A percentile compares a stretch with the other conserved stretches of the same genome.
Evolutionary conservation across 1,284 basidiomycete species (phyloP).

Genomic region (Moesziomyces parantarcticus): DNA sequence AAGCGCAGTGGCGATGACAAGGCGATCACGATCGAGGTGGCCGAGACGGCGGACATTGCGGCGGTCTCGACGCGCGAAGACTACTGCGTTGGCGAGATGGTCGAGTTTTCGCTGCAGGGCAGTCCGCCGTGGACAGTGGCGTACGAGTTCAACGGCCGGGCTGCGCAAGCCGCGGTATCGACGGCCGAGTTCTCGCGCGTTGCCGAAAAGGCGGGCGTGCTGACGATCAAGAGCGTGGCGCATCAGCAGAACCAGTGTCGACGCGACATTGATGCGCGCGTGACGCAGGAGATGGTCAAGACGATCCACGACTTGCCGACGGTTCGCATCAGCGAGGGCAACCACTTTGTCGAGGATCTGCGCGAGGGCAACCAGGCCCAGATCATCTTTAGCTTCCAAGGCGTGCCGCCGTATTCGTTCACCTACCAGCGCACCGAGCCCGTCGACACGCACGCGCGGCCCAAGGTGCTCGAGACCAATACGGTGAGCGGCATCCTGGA

Average conservation of each 20-base stretch:
- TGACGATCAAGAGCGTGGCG: slow-evolving; percentile 84
- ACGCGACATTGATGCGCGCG: slow-evolving; percentile 69
- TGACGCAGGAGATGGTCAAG: slow-evolving; percentile 72
- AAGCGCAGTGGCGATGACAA: slow-evolving; percentile 18
- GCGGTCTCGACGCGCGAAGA: slow-evolving; percentile 82
- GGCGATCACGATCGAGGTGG: slow-evolving; percentile 74
- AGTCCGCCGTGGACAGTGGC: slow-evolving; percentile 94
- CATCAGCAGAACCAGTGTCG: slow-evolving; percentile 73
- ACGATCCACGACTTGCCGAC: slow-evolving; percentile 84
- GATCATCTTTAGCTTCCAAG: slow-evolving; percentile 86
- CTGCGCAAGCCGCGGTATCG: slow-evolving; percentile 79
- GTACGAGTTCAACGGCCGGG: slow-evolving; percentile 84
- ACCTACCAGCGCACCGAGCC: slow-evolving; percentile 69
- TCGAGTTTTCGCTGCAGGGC: slow-evolving; percentile 92
- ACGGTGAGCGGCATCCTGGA: slow-evolving; percentile 77
- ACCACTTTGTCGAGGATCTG: slow-evolving; percentile 82
- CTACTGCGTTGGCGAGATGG: slow-evolving; percentile 88
- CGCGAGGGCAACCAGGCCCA: slow-evolving; percentile 85
- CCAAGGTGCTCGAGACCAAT: slow-evolving; percentile 63
- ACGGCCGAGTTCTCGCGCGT: slow-evolving; percentile 83
- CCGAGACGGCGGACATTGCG: slow-evolving; percentile 91
- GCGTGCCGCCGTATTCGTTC: slow-evolving; percentile 94
- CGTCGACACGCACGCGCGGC: slow-evolving; percentile 58
- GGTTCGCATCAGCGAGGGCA: slow-evolving; percentile 86
- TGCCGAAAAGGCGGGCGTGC: slow-evolving; percentile 83